Evolutionary conservation across 371 early-diverging fungal species (phyloP), one percentile per base, ranked within the genome.

Genomic region (Apophysomyces trapeziformis): DNA sequence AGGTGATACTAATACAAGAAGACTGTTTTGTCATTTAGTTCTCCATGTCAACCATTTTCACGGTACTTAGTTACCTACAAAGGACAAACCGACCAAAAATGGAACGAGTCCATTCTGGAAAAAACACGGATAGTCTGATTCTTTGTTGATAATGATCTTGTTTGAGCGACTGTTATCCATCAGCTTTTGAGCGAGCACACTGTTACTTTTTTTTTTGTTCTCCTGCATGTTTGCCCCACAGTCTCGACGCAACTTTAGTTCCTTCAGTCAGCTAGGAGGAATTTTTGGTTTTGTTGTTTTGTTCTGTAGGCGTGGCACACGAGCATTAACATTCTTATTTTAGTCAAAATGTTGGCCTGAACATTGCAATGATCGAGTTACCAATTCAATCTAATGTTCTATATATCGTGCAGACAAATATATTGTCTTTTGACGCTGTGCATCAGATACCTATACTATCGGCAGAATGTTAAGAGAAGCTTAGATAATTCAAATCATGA

Each of bases 221-320:
- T 88, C 65, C 64, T 87, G 45, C 88, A 88, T 75, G 78, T 71
- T 68, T 66, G 36, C 36, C 36, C 26, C 18, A 37, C n/a, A 37
- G 38, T 32, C 46, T 18, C 46, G 46, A 35, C 37, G 54, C 37
- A n/a, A 46, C 63, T 32, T 21, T 63, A 14, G 8, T 14, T 26
- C 32, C 32, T 46, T 45, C 46, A 45, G 13, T 45, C 16, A 18
- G 46, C n/a, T 45, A 45, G 46, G 36, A 57, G 41, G 21, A 46
- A 46, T 13, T 16, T 66, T 32, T 41, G 32, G 32, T 2, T 26
- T 26, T 18, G 46, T 44, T 9, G 21, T 36, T 32, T 56, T 60
- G 38, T 56, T 37, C 50, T 57, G 12, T 79, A 87, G 73, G 85
- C 88, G 26, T 88, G 88, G 65, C 88, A 88, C 68, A 76, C 82